Percentiles rank a stretch among this genome's conserved stretches.
Evolutionary conservation across 345 rosid genomes (phyloP).

Genomic region (Turritis glabra): DNA sequence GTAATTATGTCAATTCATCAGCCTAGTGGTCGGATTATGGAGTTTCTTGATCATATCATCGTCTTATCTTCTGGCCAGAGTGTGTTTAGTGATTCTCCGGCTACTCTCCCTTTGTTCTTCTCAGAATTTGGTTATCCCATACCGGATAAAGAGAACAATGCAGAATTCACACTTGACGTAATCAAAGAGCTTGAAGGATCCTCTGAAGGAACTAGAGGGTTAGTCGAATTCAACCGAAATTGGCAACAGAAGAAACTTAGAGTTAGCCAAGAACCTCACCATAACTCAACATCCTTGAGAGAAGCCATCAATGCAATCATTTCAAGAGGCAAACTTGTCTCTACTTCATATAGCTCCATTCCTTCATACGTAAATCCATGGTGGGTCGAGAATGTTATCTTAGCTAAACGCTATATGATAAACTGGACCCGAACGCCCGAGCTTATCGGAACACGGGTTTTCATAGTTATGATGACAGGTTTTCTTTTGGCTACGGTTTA

Average conservation of each 20-base stretch:
- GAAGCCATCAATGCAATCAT: constrained; percentile 38
- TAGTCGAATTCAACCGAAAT: constrained; percentile 65
- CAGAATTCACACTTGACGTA: constrained; percentile 78
- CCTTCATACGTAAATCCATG: constrained; percentile 33
- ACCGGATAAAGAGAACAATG: constrained; percentile 73
- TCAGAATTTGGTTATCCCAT: constrained; percentile 67
- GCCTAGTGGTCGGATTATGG: constrained; percentile 63
- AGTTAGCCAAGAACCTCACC: constrained; percentile 19
- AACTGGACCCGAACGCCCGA: constrained; percentile 41
- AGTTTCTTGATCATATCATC: constrained; percentile 53
- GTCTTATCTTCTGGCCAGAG: constrained; percentile 54
- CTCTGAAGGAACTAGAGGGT: constrained; percentile 47
- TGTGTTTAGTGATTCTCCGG: constrained; percentile 60
- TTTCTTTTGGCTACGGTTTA: constrained; percentile 63
- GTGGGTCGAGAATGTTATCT: constrained; percentile 29
- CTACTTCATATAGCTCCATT: constrained; percentile 29
- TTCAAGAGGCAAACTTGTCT: constrained; percentile 34
- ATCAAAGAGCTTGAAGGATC: constrained; percentile 59
- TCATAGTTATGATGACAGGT: constrained; percentile 45
- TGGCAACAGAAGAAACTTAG: constrained; percentile 49
- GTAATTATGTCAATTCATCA: constrained; percentile 84
- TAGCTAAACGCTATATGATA: constrained; percentile 44
- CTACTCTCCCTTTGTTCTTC: constrained; percentile 53
- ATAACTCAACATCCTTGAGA: constrained; percentile 23
- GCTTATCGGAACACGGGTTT: constrained; percentile 33